Evolutionary conservation across 2,329 filamentous ascomycete species (phyloP).

Genomic region (Escovopsis sp.): DNA sequence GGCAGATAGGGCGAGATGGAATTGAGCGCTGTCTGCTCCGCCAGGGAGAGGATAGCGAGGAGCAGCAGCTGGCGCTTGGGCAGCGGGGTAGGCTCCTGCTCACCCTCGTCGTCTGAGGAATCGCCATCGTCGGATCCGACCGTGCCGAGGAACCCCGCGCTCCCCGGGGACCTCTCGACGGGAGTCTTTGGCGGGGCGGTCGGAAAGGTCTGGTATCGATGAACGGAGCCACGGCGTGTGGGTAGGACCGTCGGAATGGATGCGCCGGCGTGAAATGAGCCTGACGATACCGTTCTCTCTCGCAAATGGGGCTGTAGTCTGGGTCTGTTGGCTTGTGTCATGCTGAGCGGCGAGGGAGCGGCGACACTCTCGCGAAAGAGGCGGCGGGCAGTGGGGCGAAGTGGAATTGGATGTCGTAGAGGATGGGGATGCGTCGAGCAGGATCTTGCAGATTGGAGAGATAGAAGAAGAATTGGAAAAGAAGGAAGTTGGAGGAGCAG

Average conservation of each 20-base stretch:
- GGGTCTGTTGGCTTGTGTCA: slow-evolving; percentile 2
- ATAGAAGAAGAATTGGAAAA: too few species aligned
- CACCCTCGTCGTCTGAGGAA: slow-evolving; percentile 16
- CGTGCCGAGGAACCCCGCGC: slow-evolving; percentile 1
- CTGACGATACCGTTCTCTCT: slow-evolving; percentile 20
- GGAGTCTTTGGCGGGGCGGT: slow-evolving; percentile 56
- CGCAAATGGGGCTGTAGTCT: slow-evolving; percentile 1
- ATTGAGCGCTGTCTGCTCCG: slow-evolving; percentile 93
- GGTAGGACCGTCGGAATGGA: slow-evolving; percentile 26
- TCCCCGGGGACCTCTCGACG: slow-evolving; percentile 29
- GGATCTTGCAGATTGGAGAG: too few species aligned
- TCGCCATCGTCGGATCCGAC: slow-evolving; percentile 3
- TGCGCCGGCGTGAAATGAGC: slow-evolving; percentile 38
- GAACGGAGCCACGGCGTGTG: slow-evolving; percentile 26
- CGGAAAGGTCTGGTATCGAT: slow-evolving; percentile 72
- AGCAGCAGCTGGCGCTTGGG: slow-evolving; percentile 72
- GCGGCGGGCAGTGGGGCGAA: too few species aligned
- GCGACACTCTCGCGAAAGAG: too few species aligned
- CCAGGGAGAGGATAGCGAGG: slow-evolving; percentile 74
- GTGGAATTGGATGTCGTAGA: too few species aligned
- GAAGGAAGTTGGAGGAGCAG: too few species aligned
- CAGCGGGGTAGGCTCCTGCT: slow-evolving; percentile 53
- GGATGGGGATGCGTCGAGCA: too few species aligned
- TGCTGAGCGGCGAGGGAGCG: neutral
- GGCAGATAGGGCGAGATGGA: slow-evolving; percentile 93